Percentiles rank a stretch among this genome's conserved stretches.
Conservation (phyloP, 1,284 basidiomycete species). For the Ceratobasidium sp. region DNA sequence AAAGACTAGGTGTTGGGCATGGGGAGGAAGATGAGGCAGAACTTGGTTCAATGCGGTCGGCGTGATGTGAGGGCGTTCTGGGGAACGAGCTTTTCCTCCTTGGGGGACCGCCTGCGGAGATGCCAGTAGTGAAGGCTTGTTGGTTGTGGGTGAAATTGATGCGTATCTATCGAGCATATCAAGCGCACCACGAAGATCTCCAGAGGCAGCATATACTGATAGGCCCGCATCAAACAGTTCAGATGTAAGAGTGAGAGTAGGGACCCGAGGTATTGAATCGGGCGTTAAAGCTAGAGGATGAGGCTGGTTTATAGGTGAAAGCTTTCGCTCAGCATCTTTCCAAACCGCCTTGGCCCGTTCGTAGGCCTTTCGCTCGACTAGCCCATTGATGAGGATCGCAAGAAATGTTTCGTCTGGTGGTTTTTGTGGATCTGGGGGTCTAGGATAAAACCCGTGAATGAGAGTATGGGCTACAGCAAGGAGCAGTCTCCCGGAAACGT, state of each 20-base stretch:
- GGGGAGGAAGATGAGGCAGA: conserved; percentile 1
- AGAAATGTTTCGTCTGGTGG: conserved; percentile 1
- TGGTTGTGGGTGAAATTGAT: background rate
- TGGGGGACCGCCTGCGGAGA: background rate
- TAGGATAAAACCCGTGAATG: background rate
- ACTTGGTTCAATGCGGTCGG: conserved; percentile 6
- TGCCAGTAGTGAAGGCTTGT: background rate
- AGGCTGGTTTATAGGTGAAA: no score
- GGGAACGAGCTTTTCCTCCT: no score
- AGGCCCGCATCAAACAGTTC: conserved; percentile 12
- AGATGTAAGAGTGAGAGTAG: background rate
- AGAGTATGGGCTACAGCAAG: conserved; percentile 9
- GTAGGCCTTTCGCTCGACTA: conserved; percentile 11
- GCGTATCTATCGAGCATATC: conserved; percentile 19
- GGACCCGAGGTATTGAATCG: no score
- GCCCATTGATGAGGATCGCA: background rate
- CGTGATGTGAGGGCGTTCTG: background rate
- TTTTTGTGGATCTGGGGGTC: background rate
- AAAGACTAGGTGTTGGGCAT: conserved; percentile 8
- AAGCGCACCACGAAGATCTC: background rate
- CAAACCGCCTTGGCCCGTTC: conserved; percentile 9
- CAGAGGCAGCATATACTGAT: background rate
- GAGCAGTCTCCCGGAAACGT: conserved; percentile 7
- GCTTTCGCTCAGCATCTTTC: conserved; percentile 3
- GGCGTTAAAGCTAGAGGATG: no score